Evolutionary conservation across 371 early-diverging fungal genomes (phyloP), one percentile per base, ranked within the genome.

Genomic region (Scutellospora calospora): DNA sequence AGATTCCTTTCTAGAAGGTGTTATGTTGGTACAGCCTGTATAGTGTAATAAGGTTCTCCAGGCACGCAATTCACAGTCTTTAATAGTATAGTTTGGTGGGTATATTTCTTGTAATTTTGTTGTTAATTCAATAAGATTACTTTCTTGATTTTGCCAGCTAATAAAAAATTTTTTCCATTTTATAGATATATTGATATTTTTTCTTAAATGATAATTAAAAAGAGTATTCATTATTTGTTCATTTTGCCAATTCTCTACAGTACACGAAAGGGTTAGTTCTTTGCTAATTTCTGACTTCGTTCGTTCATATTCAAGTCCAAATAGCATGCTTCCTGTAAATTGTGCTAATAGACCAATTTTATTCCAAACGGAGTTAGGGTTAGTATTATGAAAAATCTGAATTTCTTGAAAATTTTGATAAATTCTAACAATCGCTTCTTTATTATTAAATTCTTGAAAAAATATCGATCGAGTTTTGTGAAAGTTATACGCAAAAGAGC

Each of bases 341-440:
- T 60, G 22, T 60, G 12, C 29, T 60, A 60, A 60, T 60, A 59
- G n/a, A 25, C 59, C 59, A 59, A 59, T 59, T 59, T 59, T 59
- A 25, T 59, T 59, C 59, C 5, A 59, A 59, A 59, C 59, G 11
- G 27, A 59, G 27, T 59, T 59, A 59, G 27, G 22, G 27, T 59
- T 59, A 27, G 59, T 12, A 59, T 59, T n/a, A 59, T n/a, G 9
- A 59, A 59, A 59, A 0, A 59, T 12, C 4, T n/a, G n/a, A 25
- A 59, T 59, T 59, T 27, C 27, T 59, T 59, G 22, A 59, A 59
- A 59, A 25, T 59, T 12, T 59, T 59, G n/a, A 57, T 57, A 57
- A 57, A 57, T 22, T 57, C 59, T 57, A 57, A 57, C 59, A 57
- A 27, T 59, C 59, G 6, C 38, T 38, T 38, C 38, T 38, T 38